A percentile compares a stretch with the other conserved stretches of the same genome.
Evolutionary conservation across 2,329 filamentous ascomycete species (phyloP).

Genomic region (Hypoxylon sp.): DNA sequence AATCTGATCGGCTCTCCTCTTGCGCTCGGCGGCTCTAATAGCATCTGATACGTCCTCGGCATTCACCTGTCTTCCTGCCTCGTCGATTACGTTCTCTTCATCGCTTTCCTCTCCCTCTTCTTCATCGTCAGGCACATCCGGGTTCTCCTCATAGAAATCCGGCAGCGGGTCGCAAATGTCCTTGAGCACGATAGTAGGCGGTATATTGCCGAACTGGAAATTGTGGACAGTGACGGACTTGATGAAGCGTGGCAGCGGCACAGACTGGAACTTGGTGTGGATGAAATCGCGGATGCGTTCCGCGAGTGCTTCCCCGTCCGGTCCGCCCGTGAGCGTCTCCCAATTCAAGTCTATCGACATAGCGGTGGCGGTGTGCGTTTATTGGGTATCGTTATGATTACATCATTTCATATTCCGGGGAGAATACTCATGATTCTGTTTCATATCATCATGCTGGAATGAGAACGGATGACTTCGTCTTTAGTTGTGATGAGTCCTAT

Average conservation of each 20-base stretch:
- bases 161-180: slow-evolving; percentile 95
- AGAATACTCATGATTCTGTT: neutral
- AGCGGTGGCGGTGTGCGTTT: slow-evolving; percentile 15
- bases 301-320: slow-evolving; percentile 87
- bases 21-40: slow-evolving; percentile 54
- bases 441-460: neutral
- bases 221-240: slow-evolving; percentile 94
- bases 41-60: slow-evolving; percentile 51
- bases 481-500: neutral
- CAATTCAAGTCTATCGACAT: slow-evolving; percentile 99
- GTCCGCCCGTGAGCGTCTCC: slow-evolving; percentile 89
- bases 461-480: slow-evolving; percentile 3
- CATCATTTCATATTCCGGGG: slow-evolving; percentile 14
- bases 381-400: slow-evolving; percentile 10
- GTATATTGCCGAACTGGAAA: slow-evolving; percentile 89
- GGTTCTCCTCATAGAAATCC: slow-evolving; percentile 93
- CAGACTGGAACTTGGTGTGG: slow-evolving; percentile 93
- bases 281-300: slow-evolving; percentile 92
- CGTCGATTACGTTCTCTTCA: slow-evolving; percentile 51
- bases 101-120: slow-evolving; percentile 57
- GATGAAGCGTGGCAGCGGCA: slow-evolving; percentile 93
- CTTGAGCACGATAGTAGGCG: slow-evolving; percentile 90
- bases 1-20: slow-evolving; percentile 54
- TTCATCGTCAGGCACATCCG: slow-evolving; percentile 72
- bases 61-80: slow-evolving; percentile 42